Conservation (phyloP, 1,139 yeast genomes). For the Candida pseudocylindracea region DNA sequence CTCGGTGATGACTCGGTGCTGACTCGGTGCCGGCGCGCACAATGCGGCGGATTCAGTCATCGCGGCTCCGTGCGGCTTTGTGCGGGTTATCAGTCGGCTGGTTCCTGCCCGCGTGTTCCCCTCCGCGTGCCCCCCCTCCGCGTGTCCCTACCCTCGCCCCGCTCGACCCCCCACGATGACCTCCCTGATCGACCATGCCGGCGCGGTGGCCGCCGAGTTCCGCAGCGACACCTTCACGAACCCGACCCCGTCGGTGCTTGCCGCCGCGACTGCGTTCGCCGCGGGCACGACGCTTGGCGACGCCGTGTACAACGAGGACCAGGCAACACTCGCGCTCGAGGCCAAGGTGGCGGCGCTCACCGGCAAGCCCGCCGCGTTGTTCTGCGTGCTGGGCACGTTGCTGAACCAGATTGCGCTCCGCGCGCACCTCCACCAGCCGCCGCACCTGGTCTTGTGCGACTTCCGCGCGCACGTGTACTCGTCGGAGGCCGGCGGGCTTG, state of each 20-base stretch:
- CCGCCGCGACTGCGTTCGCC: slow-evolving; percentile 2
- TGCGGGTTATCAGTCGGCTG: too few relatives aligned
- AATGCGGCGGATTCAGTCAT: too few relatives aligned
- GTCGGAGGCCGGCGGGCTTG: slow-evolving; percentile 23
- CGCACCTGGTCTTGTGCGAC: slow-evolving; percentile 19
- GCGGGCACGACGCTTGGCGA: slow-evolving; percentile 10
- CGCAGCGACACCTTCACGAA: slow-evolving; percentile 25
- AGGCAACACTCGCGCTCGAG: slow-evolving; percentile 13
- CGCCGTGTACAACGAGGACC: slow-evolving; percentile 21
- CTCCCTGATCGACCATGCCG: background rate
- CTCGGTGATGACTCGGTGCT: too few relatives aligned
- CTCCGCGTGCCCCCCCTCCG: too few relatives aligned
- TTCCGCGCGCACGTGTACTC: slow-evolving; percentile 16
- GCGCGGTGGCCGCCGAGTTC: slow-evolving; percentile 11
- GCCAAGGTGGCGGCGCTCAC: slow-evolving; percentile 13
- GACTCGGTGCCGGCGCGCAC: too few relatives aligned
- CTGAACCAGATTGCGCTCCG: slow-evolving; percentile 21
- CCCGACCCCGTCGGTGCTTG: slow-evolving; percentile 18
- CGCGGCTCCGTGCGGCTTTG: too few relatives aligned
- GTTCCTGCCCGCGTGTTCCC: too few relatives aligned
- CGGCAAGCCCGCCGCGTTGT: slow-evolving; percentile 19
- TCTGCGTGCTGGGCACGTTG: slow-evolving; percentile 23
- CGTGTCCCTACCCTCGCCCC: too few relatives aligned
- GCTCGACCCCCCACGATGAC: too few relatives aligned
- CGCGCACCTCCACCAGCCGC: slow-evolving; percentile 20